Percentiles rank a stretch among this genome's conserved stretches.
phyloP scores from a whole-genome alignment of 257 asterid species.

The Solanum microdontum region DNA sequence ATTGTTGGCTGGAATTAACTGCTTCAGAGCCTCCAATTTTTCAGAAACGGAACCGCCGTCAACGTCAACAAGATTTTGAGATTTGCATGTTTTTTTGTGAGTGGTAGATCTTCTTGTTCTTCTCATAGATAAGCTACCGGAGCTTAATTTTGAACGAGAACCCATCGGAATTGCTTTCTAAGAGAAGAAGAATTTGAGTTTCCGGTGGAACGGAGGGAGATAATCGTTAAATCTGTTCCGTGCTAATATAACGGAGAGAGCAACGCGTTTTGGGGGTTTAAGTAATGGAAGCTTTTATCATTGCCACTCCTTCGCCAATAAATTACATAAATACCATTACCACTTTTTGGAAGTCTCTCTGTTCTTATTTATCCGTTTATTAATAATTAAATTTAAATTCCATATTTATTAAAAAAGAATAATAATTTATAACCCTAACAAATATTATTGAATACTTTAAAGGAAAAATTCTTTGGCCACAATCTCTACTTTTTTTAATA shows the following conservation, averaged over 20 bases:
- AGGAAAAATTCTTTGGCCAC: not conserved
- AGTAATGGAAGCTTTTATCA: slow-evolving; percentile 16
- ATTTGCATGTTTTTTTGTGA: slow-evolving; percentile 16
- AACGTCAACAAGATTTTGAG: not conserved
- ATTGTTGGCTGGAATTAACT: slow-evolving; percentile 38
- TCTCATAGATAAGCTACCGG: slow-evolving; percentile 7
- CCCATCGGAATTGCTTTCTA: slow-evolving; percentile 20
- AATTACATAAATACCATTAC: slow-evolving; percentile 29
- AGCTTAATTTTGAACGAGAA: slow-evolving; percentile 24
- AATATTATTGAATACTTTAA: not conserved
- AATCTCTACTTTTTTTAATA: not conserved
- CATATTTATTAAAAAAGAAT: not conserved
- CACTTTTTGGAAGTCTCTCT: not conserved
- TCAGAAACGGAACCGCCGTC: slow-evolving; percentile 28
- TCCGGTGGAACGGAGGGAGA: not conserved
- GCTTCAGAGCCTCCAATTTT: slow-evolving; percentile 64
- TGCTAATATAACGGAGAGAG: slow-evolving; percentile 10
- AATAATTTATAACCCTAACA: not conserved
- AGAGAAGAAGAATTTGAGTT: not conserved
- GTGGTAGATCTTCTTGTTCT: slow-evolving; percentile 25
- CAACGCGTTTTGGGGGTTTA: slow-evolving; percentile 39
- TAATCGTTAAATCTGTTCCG: not conserved
- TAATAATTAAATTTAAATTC: not conserved
- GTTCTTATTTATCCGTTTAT: not conserved
- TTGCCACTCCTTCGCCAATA: slow-evolving; percentile 9